phyloP scores from a whole-genome alignment of 495 filamentous ascomycete genomes.

The Trichoderma virens region DNA sequence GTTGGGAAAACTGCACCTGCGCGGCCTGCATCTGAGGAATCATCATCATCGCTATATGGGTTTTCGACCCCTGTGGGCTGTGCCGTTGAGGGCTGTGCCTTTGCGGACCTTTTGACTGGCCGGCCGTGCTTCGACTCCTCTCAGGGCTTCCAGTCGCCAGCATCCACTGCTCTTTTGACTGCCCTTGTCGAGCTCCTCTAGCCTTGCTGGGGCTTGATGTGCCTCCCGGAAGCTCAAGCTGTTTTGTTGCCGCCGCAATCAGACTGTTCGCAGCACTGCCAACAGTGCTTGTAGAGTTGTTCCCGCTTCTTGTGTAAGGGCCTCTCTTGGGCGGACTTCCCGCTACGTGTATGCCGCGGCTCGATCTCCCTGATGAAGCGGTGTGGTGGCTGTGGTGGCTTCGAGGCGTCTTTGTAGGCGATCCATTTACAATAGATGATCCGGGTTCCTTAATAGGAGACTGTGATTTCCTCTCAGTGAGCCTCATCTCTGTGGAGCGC shows the following conservation, averaged over 20 bases:
- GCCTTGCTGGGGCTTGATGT: neutral
- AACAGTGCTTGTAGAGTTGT: neutral
- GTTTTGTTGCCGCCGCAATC: neutral
- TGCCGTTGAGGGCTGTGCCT: neutral
- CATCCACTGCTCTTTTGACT: neutral
- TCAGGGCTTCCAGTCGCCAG: neutral
- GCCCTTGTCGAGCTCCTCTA: neutral
- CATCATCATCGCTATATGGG: neutral
- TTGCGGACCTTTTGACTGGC: neutral
- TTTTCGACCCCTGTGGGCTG: neutral
- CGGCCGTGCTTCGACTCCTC: neutral
- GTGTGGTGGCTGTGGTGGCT: neutral
- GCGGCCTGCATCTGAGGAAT: neutral
- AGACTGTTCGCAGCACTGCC: slow-evolving; percentile 11
- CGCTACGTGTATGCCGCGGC: neutral
- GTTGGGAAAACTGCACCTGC: neutral
- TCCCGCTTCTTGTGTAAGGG: neutral
- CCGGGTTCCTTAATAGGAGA: neutral
- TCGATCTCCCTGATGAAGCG: neutral
- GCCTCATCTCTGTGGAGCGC: slow-evolving; percentile 4
- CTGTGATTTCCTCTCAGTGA: neutral
- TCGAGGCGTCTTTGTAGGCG: neutral
- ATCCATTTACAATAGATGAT: neutral
- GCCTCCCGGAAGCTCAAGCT: slow-evolving; percentile 6
- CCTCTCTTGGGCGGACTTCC: slow-evolving; percentile 2